Conservation (phyloP, 169 alveolate genomes). For the Plasmodium gaboni region DNA sequence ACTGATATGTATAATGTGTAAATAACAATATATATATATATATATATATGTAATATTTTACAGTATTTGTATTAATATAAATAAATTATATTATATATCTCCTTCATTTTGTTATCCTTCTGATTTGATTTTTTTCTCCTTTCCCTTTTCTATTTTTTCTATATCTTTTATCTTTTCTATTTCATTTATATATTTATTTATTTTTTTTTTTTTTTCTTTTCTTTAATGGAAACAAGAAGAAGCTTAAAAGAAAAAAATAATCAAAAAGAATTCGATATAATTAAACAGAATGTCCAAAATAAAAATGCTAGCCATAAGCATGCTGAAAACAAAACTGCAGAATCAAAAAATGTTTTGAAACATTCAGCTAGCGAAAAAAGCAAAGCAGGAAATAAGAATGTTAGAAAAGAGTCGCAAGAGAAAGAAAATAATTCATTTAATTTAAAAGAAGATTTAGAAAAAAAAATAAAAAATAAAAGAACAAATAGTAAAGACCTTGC, state of each 20-base stretch:
- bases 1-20: too few relatives aligned
- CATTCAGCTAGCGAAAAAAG: background rate
- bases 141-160: background rate
- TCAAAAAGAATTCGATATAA: background rate
- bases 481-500: too few relatives aligned
- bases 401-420: too few relatives aligned
- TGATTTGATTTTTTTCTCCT: background rate
- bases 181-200: background rate
- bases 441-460: too few relatives aligned
- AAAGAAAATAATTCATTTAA: too few relatives aligned
- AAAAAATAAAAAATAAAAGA: too few relatives aligned
- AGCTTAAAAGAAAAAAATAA: constrained; percentile 13
- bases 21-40: too few relatives aligned
- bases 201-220: background rate
- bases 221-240: constrained; percentile 51
- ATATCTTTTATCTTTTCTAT: background rate
- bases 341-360: background rate
- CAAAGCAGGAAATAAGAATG: background rate
- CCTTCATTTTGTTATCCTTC: background rate
- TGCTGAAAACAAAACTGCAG: background rate
- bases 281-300: background rate
- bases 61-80: too few relatives aligned
- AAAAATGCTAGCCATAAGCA: background rate
- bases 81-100: too few relatives aligned
- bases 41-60: too few relatives aligned